Conservation (phyloP, 2,329 filamentous ascomycete species). For the Nemania sp. region DNA sequence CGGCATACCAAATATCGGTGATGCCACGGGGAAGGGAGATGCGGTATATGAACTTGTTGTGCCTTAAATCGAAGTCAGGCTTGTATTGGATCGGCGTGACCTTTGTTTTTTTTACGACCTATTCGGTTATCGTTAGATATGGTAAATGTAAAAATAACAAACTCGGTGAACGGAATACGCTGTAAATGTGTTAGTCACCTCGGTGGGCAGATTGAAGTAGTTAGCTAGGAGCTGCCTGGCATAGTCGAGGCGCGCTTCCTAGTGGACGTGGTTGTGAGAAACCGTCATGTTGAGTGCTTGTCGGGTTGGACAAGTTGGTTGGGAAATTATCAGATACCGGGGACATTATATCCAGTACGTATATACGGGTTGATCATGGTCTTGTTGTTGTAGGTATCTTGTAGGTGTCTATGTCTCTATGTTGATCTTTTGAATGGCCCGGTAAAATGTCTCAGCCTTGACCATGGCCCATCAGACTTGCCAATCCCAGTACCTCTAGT, state of each 20-base stretch:
- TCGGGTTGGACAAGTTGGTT: not conserved
- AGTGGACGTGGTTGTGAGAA: conserved; percentile 21
- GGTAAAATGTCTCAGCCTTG: too few species aligned
- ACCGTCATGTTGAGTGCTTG: conserved; percentile 1
- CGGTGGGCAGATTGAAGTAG: conserved; percentile 15
- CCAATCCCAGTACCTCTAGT: too few species aligned
- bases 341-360: too few species aligned
- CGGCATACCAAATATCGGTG: not conserved
- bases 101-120: conserved; percentile 17
- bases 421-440: too few species aligned
- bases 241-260: conserved; percentile 18
- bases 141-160: too few species aligned
- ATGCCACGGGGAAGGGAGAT: conserved; percentile 13
- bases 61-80: conserved; percentile 5
- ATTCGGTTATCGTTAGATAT: conserved; percentile 4
- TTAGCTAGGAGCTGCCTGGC: conserved; percentile 18
- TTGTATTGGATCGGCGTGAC: conserved; percentile 25
- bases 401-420: too few species aligned
- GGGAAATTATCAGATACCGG: too few species aligned
- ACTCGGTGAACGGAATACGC: too few species aligned
- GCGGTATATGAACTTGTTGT: conserved; percentile 24
- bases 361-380: too few species aligned
- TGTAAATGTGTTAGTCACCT: too few species aligned
- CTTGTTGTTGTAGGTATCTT: too few species aligned
- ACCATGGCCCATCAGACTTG: too few species aligned